Evolutionary conservation across 306 rosid species (phyloP), one percentile per base, ranked within the genome.

Genomic region (Rosa persica): DNA sequence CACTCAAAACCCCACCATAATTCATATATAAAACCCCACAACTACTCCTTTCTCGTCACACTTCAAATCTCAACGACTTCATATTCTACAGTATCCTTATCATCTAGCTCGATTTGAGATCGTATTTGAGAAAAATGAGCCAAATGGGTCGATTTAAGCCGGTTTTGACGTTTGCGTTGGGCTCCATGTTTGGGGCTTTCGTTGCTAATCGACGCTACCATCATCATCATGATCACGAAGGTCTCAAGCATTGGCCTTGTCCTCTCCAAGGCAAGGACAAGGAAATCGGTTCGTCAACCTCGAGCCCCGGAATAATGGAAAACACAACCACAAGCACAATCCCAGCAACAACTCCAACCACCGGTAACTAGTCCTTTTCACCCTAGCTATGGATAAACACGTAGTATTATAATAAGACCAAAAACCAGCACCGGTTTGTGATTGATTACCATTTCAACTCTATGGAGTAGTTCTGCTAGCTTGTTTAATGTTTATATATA

Each of bases 161-260:
- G 19, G 84, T 83, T 43, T 0, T 46, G 8, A 74, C 75, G 4
- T 89, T 86, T 60, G 85, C 77, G 1, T 9, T 85, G 52, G 90
- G 93, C 54, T 30, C 93, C 80, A 81, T 89, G 83, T 81, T 65
- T 79, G 89, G 90, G 70, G 16, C 64, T 55, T 0, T 79, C 30
- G 3, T 83, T 12, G 58, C 75, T 39, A 54, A 85, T 6, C 13
- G 42, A 4, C 61, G 67, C n/a, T 61, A 15, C 46, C 80, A 78
- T 4, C 82, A 61, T 39, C 64, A 11, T 62, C 67, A 27, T 47
- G 12, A 34, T 74, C 84, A 67, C 4, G 78, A 78, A 30, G 74
- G 36, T 52, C 78, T 65, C 44, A 42, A 27, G 16, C 62, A 39
- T 8, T 3, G 78, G 78, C 10, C 73, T 78, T 80, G 88, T 73